Conservation (phyloP, 768 basidiomycete genomes). For the Macrocybe gigantea region DNA sequence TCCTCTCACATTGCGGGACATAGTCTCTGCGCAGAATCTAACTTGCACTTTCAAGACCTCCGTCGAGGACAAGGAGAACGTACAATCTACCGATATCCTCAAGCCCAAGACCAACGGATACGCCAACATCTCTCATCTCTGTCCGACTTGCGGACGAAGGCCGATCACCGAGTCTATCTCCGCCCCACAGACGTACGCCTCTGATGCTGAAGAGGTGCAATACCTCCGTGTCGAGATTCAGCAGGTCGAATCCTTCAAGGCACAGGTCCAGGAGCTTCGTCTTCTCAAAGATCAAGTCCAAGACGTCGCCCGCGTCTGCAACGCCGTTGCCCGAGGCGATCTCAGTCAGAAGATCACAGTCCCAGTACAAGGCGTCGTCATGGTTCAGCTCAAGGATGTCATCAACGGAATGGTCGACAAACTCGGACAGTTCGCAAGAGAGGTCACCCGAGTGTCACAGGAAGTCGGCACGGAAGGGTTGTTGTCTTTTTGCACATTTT, state of each 20-base stretch:
- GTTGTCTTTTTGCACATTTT: slow-evolving; percentile 6
- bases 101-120: neutral
- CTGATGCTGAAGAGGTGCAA: slow-evolving; percentile 6
- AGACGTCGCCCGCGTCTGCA: slow-evolving; percentile 75
- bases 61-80: neutral
- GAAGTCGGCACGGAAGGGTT: slow-evolving; percentile 82
- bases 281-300: slow-evolving; percentile 82
- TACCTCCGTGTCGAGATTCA: slow-evolving; percentile 2
- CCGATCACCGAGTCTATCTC: neutral
- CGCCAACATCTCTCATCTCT: neutral
- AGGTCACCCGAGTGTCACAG: slow-evolving; percentile 81
- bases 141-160: neutral
- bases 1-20: too few species aligned
- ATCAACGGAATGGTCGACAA: slow-evolving; percentile 66
- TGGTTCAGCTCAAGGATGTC: slow-evolving; percentile 77
- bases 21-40: neutral
- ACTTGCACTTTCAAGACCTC: neutral
- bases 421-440: slow-evolving; percentile 84
- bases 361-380: slow-evolving; percentile 70
- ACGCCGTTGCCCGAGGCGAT: slow-evolving; percentile 73
- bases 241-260: slow-evolving; percentile 1
- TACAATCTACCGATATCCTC: neutral
- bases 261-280: slow-evolving; percentile 62
- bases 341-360: slow-evolving; percentile 77
- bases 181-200: slow-evolving; percentile 1